A percentile compares a stretch with the other conserved stretches of the same genome.
These are phyloP conservation scores for Rhodotorula sp. DNA, from an alignment of 1,284 basidiomycete species.

Conservation along the genomic window DNA sequence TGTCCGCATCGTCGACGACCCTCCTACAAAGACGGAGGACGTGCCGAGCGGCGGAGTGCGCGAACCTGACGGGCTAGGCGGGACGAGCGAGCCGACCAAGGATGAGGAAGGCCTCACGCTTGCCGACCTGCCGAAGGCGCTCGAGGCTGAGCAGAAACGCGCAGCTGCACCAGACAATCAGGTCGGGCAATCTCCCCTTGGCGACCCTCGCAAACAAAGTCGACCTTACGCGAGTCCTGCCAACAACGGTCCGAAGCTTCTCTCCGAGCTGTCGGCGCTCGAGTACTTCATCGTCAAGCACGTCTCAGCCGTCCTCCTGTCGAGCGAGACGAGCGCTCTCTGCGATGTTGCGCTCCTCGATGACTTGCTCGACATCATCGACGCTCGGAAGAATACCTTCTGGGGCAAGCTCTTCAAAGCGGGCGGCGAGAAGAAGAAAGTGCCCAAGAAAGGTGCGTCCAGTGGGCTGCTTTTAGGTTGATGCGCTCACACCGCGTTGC, in stretches of 20 bases:
- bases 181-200: conserved; percentile 47
- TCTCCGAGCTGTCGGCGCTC: conserved; percentile 78
- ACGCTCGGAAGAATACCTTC: conserved; percentile 88
- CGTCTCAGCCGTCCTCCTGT: conserved; percentile 77
- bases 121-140: conserved; percentile 91
- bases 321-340: conserved; percentile 64
- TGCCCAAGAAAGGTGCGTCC: conserved; percentile 72
- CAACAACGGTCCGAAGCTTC: conserved; percentile 50
- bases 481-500: not conserved
- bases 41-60: not conserved
- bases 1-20: conserved; percentile 44
- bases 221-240: conserved; percentile 48
- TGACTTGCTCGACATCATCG: conserved; percentile 88
- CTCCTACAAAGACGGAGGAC: not conserved
- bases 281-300: conserved; percentile 91
- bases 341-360: conserved; percentile 58
- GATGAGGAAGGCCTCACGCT: conserved; percentile 84
- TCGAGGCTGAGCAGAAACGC: conserved; percentile 79
- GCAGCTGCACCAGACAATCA: conserved; percentile 59
- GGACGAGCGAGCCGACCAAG: conserved; percentile 39
- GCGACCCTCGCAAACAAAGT: not conserved
- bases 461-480: not conserved
- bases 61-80: conserved; percentile 26
- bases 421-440: conserved; percentile 64
- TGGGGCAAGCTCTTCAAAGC: conserved; percentile 96